These are phyloP conservation scores for Sphagnum contortum DNA, from an alignment of 225 moss, liverwort and hornwort genomes.

Conservation along the genomic window DNA sequence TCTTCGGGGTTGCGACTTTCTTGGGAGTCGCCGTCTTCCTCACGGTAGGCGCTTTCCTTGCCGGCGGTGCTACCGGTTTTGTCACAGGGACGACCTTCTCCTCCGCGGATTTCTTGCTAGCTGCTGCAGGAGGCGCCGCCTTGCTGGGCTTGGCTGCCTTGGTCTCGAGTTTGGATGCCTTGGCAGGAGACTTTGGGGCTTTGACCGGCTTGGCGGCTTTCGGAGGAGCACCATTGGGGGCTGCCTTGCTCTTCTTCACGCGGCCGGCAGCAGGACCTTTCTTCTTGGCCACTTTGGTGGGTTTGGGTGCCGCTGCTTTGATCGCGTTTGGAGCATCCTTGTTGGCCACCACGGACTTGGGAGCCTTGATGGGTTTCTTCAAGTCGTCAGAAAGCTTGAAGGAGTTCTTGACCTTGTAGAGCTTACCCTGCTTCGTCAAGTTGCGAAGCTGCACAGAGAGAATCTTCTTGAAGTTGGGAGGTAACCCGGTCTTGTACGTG, in stretches of 20 bases:
- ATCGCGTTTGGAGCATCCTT: slow-evolving; percentile 36
- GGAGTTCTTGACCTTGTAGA: slow-evolving; percentile 86
- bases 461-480: slow-evolving; percentile 74
- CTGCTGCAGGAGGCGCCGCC: slow-evolving; percentile 17
- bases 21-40: slow-evolving; percentile 27
- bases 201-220: slow-evolving; percentile 23
- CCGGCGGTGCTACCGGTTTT: slow-evolving; percentile 10
- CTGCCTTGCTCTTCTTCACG: slow-evolving; percentile 9
- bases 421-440: slow-evolving; percentile 65
- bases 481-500: slow-evolving; percentile 67
- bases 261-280: slow-evolving; percentile 6
- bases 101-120: slow-evolving; percentile 23
- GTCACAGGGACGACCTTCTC: slow-evolving; percentile 24
- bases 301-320: no score
- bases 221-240: no score
- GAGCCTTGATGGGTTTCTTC: slow-evolving; percentile 59
- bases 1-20: slow-evolving; percentile 54
- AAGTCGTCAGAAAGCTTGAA: slow-evolving; percentile 83
- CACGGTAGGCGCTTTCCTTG: slow-evolving; percentile 36
- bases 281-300: slow-evolving; percentile 34
- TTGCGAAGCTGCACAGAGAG: slow-evolving; percentile 66
- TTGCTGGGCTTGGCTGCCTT: slow-evolving; percentile 20
- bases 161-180: slow-evolving; percentile 2
- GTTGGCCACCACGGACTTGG: slow-evolving; percentile 15
- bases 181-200: slow-evolving; percentile 12